Evolutionary conservation across 2,329 filamentous ascomycete genomes (phyloP).

Genomic region (Cladobotryum mycophilum): DNA sequence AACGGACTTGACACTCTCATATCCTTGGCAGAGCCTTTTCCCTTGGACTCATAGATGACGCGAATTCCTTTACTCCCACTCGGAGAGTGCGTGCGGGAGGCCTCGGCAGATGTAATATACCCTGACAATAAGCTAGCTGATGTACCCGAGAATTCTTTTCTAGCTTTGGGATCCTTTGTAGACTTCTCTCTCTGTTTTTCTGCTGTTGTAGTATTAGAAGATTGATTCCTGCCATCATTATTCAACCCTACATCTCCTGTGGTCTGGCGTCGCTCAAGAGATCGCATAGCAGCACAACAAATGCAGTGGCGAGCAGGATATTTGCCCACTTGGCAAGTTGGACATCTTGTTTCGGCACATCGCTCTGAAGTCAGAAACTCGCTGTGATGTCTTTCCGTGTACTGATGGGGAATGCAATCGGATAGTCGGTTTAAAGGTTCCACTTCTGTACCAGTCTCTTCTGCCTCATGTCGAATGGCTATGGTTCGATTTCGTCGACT

Average conservation of each 20-base stretch:
- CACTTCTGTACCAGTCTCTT: not conserved
- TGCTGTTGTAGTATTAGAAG: not conserved
- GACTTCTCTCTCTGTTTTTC: not conserved
- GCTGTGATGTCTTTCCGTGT: slow-evolving; percentile 3
- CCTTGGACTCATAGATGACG: not conserved
- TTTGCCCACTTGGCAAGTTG: slow-evolving; percentile 1
- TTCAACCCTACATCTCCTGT: not conserved
- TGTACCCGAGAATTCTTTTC: not conserved
- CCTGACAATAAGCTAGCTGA: not conserved
- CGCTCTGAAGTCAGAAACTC: not conserved
- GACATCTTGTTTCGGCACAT: not conserved
- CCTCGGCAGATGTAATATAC: not conserved
- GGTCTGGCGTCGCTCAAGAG: not conserved
- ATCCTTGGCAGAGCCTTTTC: not conserved
- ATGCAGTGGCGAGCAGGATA: slow-evolving; percentile 5
- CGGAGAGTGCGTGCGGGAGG: not conserved
- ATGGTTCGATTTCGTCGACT: too few relatives aligned
- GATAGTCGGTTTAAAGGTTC: not conserved
- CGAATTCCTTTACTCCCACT: not conserved
- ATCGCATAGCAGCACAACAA: slow-evolving; percentile 9
- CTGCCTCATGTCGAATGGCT: not conserved
- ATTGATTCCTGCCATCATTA: not conserved
- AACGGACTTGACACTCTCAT: not conserved
- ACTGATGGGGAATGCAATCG: slow-evolving; percentile 5
- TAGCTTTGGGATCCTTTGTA: not conserved